A percentile compares a stretch with the other conserved stretches of the same genome.
phyloP scores from a whole-genome alignment of 2,329 filamentous ascomycete species.

The Chaetomiaceae sp. region DNA sequence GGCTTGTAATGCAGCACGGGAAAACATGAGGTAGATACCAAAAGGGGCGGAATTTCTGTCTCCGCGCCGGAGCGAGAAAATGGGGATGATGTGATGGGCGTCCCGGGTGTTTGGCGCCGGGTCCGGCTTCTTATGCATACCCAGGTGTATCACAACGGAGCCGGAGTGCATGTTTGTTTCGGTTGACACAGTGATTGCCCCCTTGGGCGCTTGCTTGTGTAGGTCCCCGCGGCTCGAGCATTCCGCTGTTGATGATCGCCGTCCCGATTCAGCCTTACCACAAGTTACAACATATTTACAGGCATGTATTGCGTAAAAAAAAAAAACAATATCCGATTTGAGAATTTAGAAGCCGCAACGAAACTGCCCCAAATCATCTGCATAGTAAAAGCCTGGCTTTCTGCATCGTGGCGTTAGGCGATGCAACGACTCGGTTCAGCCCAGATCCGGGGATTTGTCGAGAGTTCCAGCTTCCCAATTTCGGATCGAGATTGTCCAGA shows the following conservation, averaged over 20 bases:
- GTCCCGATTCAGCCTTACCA: not conserved
- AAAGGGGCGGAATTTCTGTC: slow-evolving; percentile 16
- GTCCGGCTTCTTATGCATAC: slow-evolving; percentile 6
- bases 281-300: not conserved
- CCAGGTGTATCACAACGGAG: slow-evolving; percentile 17
- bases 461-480: no score
- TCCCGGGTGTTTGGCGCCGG: slow-evolving; percentile 14
- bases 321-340: no score
- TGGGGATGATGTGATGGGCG: not conserved
- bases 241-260: not conserved
- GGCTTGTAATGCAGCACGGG: slow-evolving; percentile 16
- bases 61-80: not conserved
- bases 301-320: no score
- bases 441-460: no score
- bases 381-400: no score
- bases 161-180: slow-evolving; percentile 16
- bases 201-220: slow-evolving; percentile 17
- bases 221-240: not conserved
- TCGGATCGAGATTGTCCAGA: not conserved
- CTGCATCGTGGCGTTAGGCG: no score
- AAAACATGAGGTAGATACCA: slow-evolving; percentile 24
- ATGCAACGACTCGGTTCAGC: no score
- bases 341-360: no score
- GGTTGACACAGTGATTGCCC: slow-evolving; percentile 10
- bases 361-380: no score